Base-by-base conservation (phyloP, 2,329 filamentous ascomycete genomes). In the Lasiodiplodia sp. region DNA sequence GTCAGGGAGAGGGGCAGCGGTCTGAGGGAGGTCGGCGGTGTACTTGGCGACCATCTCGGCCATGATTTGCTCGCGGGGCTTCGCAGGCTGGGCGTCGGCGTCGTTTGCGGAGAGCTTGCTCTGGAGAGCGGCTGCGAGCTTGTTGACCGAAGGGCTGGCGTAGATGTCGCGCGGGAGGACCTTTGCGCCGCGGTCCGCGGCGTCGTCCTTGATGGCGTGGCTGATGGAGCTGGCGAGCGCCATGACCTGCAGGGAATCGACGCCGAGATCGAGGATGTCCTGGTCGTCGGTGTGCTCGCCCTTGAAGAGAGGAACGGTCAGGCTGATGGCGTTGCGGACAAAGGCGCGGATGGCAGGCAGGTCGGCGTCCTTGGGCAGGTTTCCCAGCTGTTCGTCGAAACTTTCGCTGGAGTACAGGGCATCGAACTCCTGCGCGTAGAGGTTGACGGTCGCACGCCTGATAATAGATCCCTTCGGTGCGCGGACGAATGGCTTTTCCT, bases 401-500 rank as follows among this genome's bases (percentile, higher is more conserved):
- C 57, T 49, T 28, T 68, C 66, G 38, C 44, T 63, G 40, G 40
- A 34, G 67, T 86, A 86, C 14, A 86, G 75, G 0, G 74, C 75
- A 11, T 85, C 79, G 37, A 86, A 84, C 67, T 85, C 83, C 1
- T 79, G 72, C 1, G 73, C 74, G 66, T 85, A 87, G 2, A 82
- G 74, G 0, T 73, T 70, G 7, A 80, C 66, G 1, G 84, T 83
- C 0, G 77, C 75, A 0, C 75, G 75, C 4, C 83, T 79, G 71
- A 82, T 80, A 4, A 84, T 77, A 0, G 79, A 83, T 0, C 82
- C 81, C 71, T 87, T 86, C 5, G 82, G 79, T 0, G 84, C 83
- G 18, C 75, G 78, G 2, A 79, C 71, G 60, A 86, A 84, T 0
- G 82, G 82, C 72, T 84, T 83, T 2, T 77, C 74, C 7, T 74